Evolutionary conservation across 257 asterid genomes (phyloP), one percentile per base, ranked within the genome.

Genomic region (Ehretia macrophylla): DNA sequence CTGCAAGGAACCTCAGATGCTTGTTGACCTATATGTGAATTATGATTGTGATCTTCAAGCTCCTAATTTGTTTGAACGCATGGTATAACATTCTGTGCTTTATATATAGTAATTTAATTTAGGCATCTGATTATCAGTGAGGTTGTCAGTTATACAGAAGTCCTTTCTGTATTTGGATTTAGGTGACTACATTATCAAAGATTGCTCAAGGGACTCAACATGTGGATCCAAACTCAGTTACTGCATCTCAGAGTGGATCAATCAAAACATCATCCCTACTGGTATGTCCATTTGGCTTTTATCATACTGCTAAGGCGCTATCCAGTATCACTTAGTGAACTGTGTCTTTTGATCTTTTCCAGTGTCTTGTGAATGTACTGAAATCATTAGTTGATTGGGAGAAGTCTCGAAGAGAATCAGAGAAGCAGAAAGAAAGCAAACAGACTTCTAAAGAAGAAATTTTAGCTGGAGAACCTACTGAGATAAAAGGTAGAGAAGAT

Each of bases 11-110:
- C 72, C 95, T 69, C 99, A 93, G 82, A 83, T 87, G 97, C 91
- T 93, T 76, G 94, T 93, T 40, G 99, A 89, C 82, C 83, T 93
- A 52, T 93, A 79, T 66, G 95, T 93, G 82, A 93, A 93, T 74
- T 93, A 93, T 72, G 99, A 93, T 68, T 93, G 99, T 83, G 99
- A 93, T 79, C 96, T 93, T 61, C 84, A 89, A 68, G 94, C 97
- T 32, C 94, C 99, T 47, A 93, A 93, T 77, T 80, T 93, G 68
- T 93, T 89, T 82, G 99, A 93, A 68, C 78, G 83, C 68, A 87
- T 79, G 91, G 99, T 89, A 68, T n/a, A 65, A 81, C 47, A 3
- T 14, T 42, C 11, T 38, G 27, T 65, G 63, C 51, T 56, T 20
- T 20, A 14, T 23, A 60, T 20, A n/a, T n/a, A 39, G 27, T 58